Conservation (phyloP, 176 grass and related monocot species). For the Ensete glaucum region DNA sequence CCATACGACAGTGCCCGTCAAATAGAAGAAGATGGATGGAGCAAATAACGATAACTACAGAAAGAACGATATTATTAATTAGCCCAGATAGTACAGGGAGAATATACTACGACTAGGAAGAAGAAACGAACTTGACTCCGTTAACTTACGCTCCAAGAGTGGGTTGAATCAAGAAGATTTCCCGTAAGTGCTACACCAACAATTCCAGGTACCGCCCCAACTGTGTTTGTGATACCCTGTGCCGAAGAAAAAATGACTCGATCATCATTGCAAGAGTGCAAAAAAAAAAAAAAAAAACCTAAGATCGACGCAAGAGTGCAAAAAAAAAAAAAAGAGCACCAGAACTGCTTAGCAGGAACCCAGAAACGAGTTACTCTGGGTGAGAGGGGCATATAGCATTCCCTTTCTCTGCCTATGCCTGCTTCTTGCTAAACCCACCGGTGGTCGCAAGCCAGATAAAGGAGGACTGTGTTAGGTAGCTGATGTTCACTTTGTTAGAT, state of each 20-base stretch:
- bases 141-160: constrained; percentile 93
- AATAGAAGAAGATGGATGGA: constrained; percentile 96
- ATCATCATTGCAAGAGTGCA: background rate
- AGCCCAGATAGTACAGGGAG: background rate
- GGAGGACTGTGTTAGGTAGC: too few relatives aligned
- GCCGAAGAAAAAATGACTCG: constrained; percentile 8
- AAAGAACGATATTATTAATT: background rate
- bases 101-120: background rate
- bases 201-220: constrained; percentile 84
- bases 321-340: too few relatives aligned
- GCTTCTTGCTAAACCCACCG: too few relatives aligned
- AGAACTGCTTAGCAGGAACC: too few relatives aligned
- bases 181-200: constrained; percentile 70
- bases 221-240: constrained; percentile 92
- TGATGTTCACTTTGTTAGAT: too few relatives aligned
- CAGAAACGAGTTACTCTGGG: too few relatives aligned
- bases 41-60: constrained; percentile 79
- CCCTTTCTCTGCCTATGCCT: too few relatives aligned
- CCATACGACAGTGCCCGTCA: constrained; percentile 81
- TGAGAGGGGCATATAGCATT: too few relatives aligned
- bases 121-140: background rate
- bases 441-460: too few relatives aligned
- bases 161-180: constrained; percentile 82
- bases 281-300: too few relatives aligned
- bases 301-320: too few relatives aligned